These are phyloP conservation scores for Penicillium longicatenatum DNA, from an alignment of 495 filamentous ascomycete species.

Conservation along the genomic window DNA sequence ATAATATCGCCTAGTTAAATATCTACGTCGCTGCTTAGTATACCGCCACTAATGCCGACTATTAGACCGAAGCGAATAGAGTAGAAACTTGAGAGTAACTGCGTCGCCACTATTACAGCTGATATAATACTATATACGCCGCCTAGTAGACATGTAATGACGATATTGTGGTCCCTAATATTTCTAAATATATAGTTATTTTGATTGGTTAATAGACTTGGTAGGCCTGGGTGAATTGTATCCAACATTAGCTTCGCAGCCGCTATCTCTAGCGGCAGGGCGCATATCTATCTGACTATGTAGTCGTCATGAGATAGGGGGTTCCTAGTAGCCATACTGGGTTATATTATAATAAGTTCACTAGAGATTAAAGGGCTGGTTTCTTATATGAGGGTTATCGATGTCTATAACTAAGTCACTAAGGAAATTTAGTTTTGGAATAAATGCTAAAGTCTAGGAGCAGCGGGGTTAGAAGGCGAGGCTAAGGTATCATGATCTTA, in stretches of 20 bases:
- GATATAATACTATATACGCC: constrained; percentile 29
- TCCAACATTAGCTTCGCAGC: constrained; percentile 29
- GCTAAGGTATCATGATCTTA: too few relatives aligned
- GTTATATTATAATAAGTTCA: too few relatives aligned
- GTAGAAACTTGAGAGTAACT: constrained; percentile 36
- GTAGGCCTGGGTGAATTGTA: constrained; percentile 7
- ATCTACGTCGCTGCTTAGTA: constrained; percentile 17
- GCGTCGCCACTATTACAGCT: constrained; percentile 30
- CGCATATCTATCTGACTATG: constrained; percentile 31
- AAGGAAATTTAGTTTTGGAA: too few relatives aligned
- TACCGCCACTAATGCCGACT: constrained; percentile 47
- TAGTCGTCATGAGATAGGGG: constrained; percentile 11
- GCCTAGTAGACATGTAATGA: constrained; percentile 36
- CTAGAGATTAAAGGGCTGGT: too few relatives aligned
- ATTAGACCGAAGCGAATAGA: constrained; percentile 38
- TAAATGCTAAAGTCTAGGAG: too few relatives aligned
- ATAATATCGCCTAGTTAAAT: constrained; percentile 27
- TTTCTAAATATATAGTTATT: constrained; percentile 34
- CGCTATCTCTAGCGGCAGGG: constrained; percentile 20
- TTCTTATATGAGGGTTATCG: too few relatives aligned
- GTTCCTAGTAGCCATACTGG: neutral
- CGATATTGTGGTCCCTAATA: constrained; percentile 35
- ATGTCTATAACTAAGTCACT: too few relatives aligned
- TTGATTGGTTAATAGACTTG: constrained; percentile 11
- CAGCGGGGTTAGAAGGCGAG: too few relatives aligned